These are phyloP conservation scores for Fraxinus albicans DNA, from an alignment of 305 asterid genomes.

Conservation along the genomic window DNA sequence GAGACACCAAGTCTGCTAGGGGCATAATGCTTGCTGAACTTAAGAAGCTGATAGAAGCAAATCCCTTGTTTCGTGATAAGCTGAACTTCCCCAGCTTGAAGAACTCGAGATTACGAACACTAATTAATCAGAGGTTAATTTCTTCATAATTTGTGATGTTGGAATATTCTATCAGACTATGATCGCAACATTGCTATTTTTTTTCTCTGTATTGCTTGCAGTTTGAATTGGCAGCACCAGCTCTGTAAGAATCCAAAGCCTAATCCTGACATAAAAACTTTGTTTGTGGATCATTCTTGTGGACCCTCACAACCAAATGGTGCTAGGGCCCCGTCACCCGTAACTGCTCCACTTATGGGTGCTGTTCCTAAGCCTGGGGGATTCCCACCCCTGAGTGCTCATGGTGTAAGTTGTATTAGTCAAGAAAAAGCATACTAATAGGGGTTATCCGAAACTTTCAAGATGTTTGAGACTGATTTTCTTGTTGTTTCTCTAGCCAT, in stretches of 20 bases:
- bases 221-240: constrained; percentile 83
- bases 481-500: constrained; percentile 40
- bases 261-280: constrained; percentile 67
- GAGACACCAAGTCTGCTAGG: constrained; percentile 61
- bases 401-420: constrained; percentile 38
- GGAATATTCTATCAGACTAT: constrained; percentile 7
- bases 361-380: constrained; percentile 49
- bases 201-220: constrained; percentile 26
- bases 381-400: constrained; percentile 54
- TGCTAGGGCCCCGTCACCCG: constrained; percentile 65
- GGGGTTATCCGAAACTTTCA: constrained; percentile 1
- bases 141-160: constrained; percentile 11
- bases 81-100: constrained; percentile 60
- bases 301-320: constrained; percentile 61
- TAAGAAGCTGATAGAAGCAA: constrained; percentile 59
- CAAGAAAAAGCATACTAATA: constrained; percentile 1
- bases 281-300: constrained; percentile 64
- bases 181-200: not conserved
- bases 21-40: constrained; percentile 57
- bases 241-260: constrained; percentile 70
- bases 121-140: constrained; percentile 61
- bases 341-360: constrained; percentile 53
- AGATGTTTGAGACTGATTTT: constrained; percentile 19
- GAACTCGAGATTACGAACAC: constrained; percentile 59
- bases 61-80: constrained; percentile 66